Base-by-base conservation (phyloP, 257 asterid genomes). In the Nicotiana tabacum region DNA sequence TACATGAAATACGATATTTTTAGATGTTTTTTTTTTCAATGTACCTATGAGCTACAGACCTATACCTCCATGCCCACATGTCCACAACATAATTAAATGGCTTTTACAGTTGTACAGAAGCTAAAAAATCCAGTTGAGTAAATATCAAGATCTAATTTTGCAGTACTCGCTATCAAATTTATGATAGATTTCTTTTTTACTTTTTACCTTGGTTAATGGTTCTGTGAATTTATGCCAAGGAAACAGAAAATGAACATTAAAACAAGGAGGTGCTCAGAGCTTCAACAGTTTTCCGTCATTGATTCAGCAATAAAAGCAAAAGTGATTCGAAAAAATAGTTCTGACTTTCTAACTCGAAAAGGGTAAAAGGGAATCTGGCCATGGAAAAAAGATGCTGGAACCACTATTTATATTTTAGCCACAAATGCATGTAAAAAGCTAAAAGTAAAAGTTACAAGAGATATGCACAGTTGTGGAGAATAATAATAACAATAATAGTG, bases 291-390 rank as follows among this genome's bases (percentile, higher is more conserved):
- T 21, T 77, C 51, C 27, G 39, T 8, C 66, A 67, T 33, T 56
- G 62, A 77, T 84, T 66, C 82, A 83, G 83, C 37, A 65, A 24
- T 43, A 79, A 65, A 79, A 84, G 66, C 78, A 51, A 78, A 80
- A 84, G 86, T 86, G 90, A 64, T 66, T 74, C 66, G 72, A 79
- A 66, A 39, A 87, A 79, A 84, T 83, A 79, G 57, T 39, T 77
- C 66, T 80, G 78, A 74, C 86, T 87, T 87, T 87, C 48, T 81
- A 82, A 80, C 76, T 55, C 57, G 0, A 48, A 46, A 82, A 70
- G 72, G 61, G 77, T 2, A 68, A 76, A 80, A 85, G 32, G 83
- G 66, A 43, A 43, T 43, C 51, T 43, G 1, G 0, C 51, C 51
- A 43, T 43, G 51, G 51, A 9, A 51, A 18, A 53, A 57, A 82